Conservation (phyloP, 2,329 filamentous ascomycete genomes). For the Fusarium hostae region DNA sequence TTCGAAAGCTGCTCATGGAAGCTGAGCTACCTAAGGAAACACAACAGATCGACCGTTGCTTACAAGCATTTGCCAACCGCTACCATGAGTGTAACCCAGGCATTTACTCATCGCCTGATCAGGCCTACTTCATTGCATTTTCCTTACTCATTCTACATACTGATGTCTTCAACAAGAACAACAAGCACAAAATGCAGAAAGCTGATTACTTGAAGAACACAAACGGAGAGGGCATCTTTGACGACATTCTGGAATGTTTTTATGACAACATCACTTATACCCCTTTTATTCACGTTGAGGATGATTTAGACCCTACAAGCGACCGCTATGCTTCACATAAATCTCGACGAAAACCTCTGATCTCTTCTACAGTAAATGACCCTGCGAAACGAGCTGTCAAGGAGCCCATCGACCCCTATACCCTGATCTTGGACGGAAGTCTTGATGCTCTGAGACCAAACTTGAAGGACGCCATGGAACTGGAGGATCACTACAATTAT, state of each 20-base stretch:
- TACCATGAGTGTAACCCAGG: slow-evolving; percentile 99
- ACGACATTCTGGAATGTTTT: slow-evolving; percentile 93
- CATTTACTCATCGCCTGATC: slow-evolving; percentile 89
- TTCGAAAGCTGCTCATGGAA: slow-evolving; percentile 95
- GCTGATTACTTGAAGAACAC: slow-evolving; percentile 96
- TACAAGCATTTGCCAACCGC: slow-evolving; percentile 93
- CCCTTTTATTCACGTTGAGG: slow-evolving; percentile 97
- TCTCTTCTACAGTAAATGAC: slow-evolving; percentile 68
- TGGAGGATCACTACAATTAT: slow-evolving; percentile 93
- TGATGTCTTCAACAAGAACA: slow-evolving; percentile 99
- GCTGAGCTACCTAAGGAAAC: slow-evolving; percentile 96
- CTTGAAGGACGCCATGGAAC: slow-evolving; percentile 88
- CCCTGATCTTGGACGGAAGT: slow-evolving; percentile 89
- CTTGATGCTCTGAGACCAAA: slow-evolving; percentile 85
- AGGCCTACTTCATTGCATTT: slow-evolving; percentile 98
- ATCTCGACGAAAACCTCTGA: slow-evolving; percentile 74
- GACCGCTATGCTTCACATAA: slow-evolving; percentile 78
- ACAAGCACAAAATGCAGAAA: slow-evolving; percentile 99
- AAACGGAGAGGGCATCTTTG: slow-evolving; percentile 88
- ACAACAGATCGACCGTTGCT: slow-evolving; percentile 94
- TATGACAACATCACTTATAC: slow-evolving; percentile 99
- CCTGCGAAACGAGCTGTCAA: slow-evolving; percentile 71
- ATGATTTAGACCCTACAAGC: slow-evolving; percentile 83
- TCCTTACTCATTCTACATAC: slow-evolving; percentile 96
- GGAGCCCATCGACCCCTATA: slow-evolving; percentile 95